Conservation (phyloP, 495 filamentous ascomycete species). For the Penicillium goetzii region DNA sequence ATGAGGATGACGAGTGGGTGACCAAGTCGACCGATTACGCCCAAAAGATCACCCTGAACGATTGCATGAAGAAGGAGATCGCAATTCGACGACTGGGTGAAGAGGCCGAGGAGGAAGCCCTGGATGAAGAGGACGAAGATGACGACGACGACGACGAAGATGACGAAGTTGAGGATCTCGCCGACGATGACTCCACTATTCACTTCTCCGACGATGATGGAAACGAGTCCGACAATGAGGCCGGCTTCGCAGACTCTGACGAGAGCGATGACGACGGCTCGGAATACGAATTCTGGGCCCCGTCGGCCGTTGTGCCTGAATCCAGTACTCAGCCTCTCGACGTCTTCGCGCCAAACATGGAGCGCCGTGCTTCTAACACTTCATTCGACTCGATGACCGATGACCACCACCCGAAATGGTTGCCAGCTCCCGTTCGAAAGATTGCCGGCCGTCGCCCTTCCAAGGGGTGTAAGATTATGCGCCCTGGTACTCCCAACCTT, state of each 20-base stretch:
- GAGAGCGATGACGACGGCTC: slow-evolving; percentile 72
- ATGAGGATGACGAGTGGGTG: slow-evolving; percentile 86
- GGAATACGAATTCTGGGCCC: slow-evolving; percentile 80
- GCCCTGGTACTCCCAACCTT: slow-evolving; percentile 76
- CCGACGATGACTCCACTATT: slow-evolving; percentile 64
- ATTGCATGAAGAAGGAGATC: slow-evolving; percentile 88
- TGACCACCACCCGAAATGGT: slow-evolving; percentile 38
- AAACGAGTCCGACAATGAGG: slow-evolving; percentile 95
- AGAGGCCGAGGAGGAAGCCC: slow-evolving; percentile 86
- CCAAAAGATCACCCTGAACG: slow-evolving; percentile 78
- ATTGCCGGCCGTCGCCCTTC: slow-evolving; percentile 35
- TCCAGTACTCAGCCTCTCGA: slow-evolving; percentile 56
- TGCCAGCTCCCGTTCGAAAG: slow-evolving; percentile 36
- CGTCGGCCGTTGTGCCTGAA: slow-evolving; percentile 58
- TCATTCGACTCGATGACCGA: slow-evolving; percentile 67
- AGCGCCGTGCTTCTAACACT: slow-evolving; percentile 60
- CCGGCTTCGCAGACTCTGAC: slow-evolving; percentile 88
- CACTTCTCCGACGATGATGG: slow-evolving; percentile 71
- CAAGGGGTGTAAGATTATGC: slow-evolving; percentile 52
- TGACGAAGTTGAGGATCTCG: slow-evolving; percentile 59
- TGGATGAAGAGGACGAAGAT: slow-evolving; percentile 72
- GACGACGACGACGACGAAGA: slow-evolving; percentile 68
- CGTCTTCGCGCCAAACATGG: slow-evolving; percentile 47
- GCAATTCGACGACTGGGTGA: slow-evolving; percentile 84
- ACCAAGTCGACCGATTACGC: slow-evolving; percentile 63